Evolutionary conservation across 2,329 filamentous ascomycete genomes (phyloP), one percentile per base, ranked within the genome.

Genomic region (Tolypocladium album): DNA sequence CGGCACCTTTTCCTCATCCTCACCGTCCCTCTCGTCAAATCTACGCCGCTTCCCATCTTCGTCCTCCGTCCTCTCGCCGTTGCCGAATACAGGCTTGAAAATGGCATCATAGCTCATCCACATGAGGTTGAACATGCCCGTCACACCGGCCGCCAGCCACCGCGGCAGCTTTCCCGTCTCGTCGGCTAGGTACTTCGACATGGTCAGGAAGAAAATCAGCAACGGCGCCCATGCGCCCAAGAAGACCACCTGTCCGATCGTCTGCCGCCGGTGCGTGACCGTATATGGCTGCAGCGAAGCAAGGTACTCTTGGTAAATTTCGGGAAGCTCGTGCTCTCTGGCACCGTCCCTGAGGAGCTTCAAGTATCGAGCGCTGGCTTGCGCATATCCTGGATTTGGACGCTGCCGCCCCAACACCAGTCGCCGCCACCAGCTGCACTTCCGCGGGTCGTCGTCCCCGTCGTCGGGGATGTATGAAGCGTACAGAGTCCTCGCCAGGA

Each of bases 401-500:
- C 90, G 84, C 34, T 79, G 73, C 3, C 72, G 71, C 3, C 74
- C 75, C 2, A 71, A 65, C 8, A 78, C 69, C 31, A 86, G 73
- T 43, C 79, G 78, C 57, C 71, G 66, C 71, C 77, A 76, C 78
- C 78, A 79, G n/a, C 67, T 71, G 42, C 67, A 61, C 9, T 75
- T 75, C n/a, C 69, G 70, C 43, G 72, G 66, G 55, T 66, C 70
- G 59, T 64, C 69, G 7, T 68, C 68, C 1, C 72, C 59, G 6
- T 72, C 70, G 3, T 58, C 31, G 27, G 78, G 76, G 7, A 81
- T 63, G 13, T 74, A 73, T 1, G 90, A 88, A 0, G 88, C 88
- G 69, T 90, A 90, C 0, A 99, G 82, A 0, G 93, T 97, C 70
- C 92, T 89, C 1, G 92, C 92, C 66, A 89, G 82, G 76, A 97